A percentile compares a stretch with the other conserved stretches of the same genome.
These are phyloP conservation scores for Rhodotorula toruloides DNA, from an alignment of 768 basidiomycete genomes.

Conservation along the genomic window DNA sequence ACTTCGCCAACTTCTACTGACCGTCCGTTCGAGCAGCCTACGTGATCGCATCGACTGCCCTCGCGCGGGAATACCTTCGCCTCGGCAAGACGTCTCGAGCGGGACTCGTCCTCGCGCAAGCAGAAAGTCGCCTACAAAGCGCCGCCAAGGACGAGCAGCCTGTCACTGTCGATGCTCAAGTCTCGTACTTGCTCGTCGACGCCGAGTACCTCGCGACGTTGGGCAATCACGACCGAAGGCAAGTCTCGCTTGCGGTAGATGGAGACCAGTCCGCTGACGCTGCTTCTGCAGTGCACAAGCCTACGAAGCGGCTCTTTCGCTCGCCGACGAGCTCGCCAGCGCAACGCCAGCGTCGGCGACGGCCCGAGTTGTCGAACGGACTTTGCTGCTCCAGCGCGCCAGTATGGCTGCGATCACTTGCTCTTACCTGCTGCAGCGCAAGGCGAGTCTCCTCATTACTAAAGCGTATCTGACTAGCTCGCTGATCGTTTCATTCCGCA, in stretches of 20 bases:
- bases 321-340: constrained; percentile 51
- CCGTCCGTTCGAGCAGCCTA: constrained; percentile 53
- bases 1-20: not conserved
- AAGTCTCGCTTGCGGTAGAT: constrained; percentile 47
- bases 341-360: constrained; percentile 51
- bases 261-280: not conserved
- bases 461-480: constrained; percentile 60
- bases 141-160: constrained; percentile 43
- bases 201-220: constrained; percentile 61
- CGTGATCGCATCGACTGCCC: constrained; percentile 59
- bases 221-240: constrained; percentile 64
- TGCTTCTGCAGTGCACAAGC: constrained; percentile 15
- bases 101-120: constrained; percentile 59
- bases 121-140: constrained; percentile 51
- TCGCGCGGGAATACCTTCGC: constrained; percentile 72
- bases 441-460: constrained; percentile 51
- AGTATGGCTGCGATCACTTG: constrained; percentile 68
- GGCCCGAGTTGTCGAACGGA: constrained; percentile 59
- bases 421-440: constrained; percentile 62
- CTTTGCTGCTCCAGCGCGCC: constrained; percentile 60
- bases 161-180: constrained; percentile 55
- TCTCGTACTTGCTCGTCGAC: constrained; percentile 60
- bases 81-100: constrained; percentile 72
- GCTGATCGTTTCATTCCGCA: constrained; percentile 47
- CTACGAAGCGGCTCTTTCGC: constrained; percentile 35